Conservation (phyloP, 257 asterid genomes). For the Phtheirospermum japonicum region DNA sequence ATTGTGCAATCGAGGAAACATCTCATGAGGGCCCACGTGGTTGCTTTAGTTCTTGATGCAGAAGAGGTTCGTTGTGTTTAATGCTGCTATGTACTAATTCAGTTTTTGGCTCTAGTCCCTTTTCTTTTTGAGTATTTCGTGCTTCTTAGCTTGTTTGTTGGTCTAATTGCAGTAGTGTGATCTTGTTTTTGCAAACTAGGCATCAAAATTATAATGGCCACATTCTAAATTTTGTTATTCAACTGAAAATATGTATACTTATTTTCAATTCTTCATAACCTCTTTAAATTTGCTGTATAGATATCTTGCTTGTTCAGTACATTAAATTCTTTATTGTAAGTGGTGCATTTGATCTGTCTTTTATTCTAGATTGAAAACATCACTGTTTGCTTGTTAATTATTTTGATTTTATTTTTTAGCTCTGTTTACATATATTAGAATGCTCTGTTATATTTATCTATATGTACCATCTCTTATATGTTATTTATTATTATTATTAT, state of each 20-base stretch:
- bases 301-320: constrained; percentile 3
- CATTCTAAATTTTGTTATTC: no score
- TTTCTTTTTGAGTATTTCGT: neutral
- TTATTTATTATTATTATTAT: no score
- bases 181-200: constrained; percentile 17
- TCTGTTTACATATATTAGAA: neutral
- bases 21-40: no score
- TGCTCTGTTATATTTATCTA: no score
- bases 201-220: no score
- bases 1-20: no score
- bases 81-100: neutral
- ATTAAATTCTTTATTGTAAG: constrained; percentile 5
- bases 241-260: constrained; percentile 11
- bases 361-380: no score
- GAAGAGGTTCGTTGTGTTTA: no score
- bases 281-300: constrained; percentile 1
- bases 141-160: neutral
- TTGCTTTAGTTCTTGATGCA: no score
- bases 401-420: neutral
- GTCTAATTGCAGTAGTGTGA: neutral
- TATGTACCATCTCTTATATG: no score
- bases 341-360: constrained; percentile 9
- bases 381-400: neutral
- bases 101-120: constrained; percentile 3
- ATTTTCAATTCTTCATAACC: neutral